Base-by-base conservation (phyloP, 805 yeast genomes). In the Schwanniomyces sp. region DNA sequence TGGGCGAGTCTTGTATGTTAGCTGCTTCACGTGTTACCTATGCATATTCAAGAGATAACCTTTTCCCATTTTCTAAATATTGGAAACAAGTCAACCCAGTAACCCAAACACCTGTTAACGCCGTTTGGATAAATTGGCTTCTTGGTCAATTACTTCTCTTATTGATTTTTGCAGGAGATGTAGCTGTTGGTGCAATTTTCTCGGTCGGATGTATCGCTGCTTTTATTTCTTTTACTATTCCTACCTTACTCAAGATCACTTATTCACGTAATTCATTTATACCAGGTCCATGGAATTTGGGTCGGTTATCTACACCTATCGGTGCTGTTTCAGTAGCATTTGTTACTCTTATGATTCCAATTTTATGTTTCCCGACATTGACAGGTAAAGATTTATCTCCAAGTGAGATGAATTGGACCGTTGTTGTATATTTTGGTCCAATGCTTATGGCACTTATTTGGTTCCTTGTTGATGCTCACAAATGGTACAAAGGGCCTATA, bases 171-270 rank as follows among this genome's bases (percentile, higher is more conserved):
- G 84, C 84, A 28, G 86, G 86, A 34, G 82, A 80, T 49, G 73
- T 76, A 16, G 86, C 89, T 42, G 81, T 84, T 53, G 83, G 78
- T 27, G 90, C 90, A 38, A 82, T 84, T 50, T 85, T 85, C 67
- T 82, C 88, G 2, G 86, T 85, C 41, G 87, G 88, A 27, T 88
- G 88, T 40, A 83, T 84, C 56, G 79, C 86, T 11, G 80, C 86
- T 0, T 83, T 83, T 56, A 75, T 84, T 48, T 84, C 89, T 2
- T 85, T 84, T 65, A 74, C 80, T 14, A 69, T 81, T 54, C 90
- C 90, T 11, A 80, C 84, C 16, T 56, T 80, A 7, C 72, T 84
- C 48, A 79, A 82, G 58, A 77, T 81, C 56, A 77, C 84, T 4
- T 79, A 77, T 56, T 76, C 83, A 3, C 65, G 78, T 47, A 67